Evolutionary conservation across 2,329 filamentous ascomycete genomes (phyloP).

Genomic region (Exophiala alcalophila): DNA sequence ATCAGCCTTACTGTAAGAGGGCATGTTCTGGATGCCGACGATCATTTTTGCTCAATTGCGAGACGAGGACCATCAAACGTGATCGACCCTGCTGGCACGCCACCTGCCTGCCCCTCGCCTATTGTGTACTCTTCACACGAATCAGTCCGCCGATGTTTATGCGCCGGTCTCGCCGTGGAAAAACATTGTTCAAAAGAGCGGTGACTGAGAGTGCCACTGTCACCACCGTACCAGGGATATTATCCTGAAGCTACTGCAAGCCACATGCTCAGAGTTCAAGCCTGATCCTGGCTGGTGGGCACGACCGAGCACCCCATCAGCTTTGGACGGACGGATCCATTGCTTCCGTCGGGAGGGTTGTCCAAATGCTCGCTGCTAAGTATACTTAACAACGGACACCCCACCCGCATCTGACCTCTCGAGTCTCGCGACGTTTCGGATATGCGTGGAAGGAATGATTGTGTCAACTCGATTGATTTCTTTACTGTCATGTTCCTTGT

Average conservation of each 20-base stretch:
- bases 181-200: constrained; percentile 22
- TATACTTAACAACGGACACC: no score
- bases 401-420: no score
- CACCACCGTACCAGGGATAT: constrained; percentile 10
- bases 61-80: constrained; percentile 15
- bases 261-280: constrained; percentile 12
- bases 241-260: constrained; percentile 23
- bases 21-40: constrained; percentile 21
- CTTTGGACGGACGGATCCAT: background rate
- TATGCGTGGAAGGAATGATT: no score
- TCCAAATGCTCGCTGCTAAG: no score
- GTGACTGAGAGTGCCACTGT: constrained; percentile 16
- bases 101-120: background rate
- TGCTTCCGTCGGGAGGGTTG: no score
- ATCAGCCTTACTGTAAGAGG: no score
- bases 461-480: no score
- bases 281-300: constrained; percentile 8
- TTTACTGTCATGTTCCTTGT: no score
- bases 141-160: constrained; percentile 5
- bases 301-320: background rate
- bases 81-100: constrained; percentile 12
- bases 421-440: no score
- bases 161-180: constrained; percentile 6
- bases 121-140: background rate
- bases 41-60: constrained; percentile 9